Base-by-base conservation (phyloP, 495 filamentous ascomycete genomes). In the Aspergillus nanangensis region DNA sequence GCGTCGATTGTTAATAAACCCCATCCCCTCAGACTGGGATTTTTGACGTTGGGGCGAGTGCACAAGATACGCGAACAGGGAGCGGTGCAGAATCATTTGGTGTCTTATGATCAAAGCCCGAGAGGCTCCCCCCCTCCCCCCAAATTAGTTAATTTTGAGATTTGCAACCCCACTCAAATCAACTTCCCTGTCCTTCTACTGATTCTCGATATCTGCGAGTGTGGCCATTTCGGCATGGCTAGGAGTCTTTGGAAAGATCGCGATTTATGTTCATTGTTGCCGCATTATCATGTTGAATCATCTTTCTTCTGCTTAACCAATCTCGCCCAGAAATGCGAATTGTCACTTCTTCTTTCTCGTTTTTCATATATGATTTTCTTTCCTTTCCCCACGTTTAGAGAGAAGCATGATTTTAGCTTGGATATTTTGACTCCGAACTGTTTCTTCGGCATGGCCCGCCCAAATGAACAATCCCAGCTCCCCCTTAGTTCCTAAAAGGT, bases 211-310 rank as follows among this genome's bases (percentile, higher is more conserved):
- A 48, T 51, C 52, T 47, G 47, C 50, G 44, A 52, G 50, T 48
- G 47, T 52, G 57, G 47, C 52, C 47, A 51, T 56, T 63, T 62
- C 50, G 58, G 63, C 68, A 74, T 70, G 68, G 62, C 63, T 63
- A 56, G 67, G 70, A 57, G 70, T 67, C 63, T 58, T 60, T 62
- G 54, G 63, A 65, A 71, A 68, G 68, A 69, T 53, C 58, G 51
- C 64, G 56, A 58, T 57, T 49, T 53, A 53, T 56, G 44, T 40
- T 56, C 29, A 20, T 54, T 56, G 47, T 57, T 62, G 46, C 60
- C 47, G 48, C 31, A 55, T 60, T 57, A 50, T 45, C 29, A 32
- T 47, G 21, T 42, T 52, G 52, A 23, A 44, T n/a, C n/a, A 51
- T 47, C 41, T 49, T 45, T 44, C 35, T 48, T 43, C 29, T 32